Base-by-base conservation (phyloP, 2,329 filamentous ascomycete genomes). In the Penicillium vulpinum region DNA sequence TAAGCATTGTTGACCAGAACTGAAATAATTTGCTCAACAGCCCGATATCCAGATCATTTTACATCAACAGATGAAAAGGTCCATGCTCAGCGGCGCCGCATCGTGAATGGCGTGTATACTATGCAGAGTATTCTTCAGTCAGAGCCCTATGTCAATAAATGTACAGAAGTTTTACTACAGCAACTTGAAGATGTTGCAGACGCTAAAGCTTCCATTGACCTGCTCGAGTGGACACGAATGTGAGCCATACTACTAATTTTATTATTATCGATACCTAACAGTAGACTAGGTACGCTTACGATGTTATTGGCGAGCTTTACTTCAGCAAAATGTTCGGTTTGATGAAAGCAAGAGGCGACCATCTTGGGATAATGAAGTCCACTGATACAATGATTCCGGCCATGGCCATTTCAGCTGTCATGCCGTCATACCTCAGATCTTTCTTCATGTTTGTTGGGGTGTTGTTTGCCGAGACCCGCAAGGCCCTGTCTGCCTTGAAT, bases 261-360 rank as follows among this genome's bases (percentile, higher is more conserved):
- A 43, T 43, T 43, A 28, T 43, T 43, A 43, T 43, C 22, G 15
- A 43, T 43, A 43, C 28, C 22, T 43, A 43, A 43, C 40, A 43
- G 22, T 21, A 4, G 33, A 29, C 21, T 44, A 74, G 72, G 71
- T 76, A 72, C 56, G 67, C 77, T 4, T 79, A 76, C 69, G 77
- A 80, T 53, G 70, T 78, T n/a, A 68, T 78, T 18, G 75, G 77
- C 18, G 71, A 73, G 29, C 59, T 78, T 21, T 74, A 71, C 22
- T 80, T 78, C 44, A 73, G 77, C 21, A 67, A 69, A 10, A 70
- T 70, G 50, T 76, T 78, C 50, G 77, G 78, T 3, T 80, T 78
- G 60, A 66, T 80, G 49, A 64, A 78, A 24, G 61, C 69, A 7
- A 68, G 72, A 2, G 54, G 61, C 2, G 78, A 81, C 56, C 63